phyloP scores from a whole-genome alignment of 108 stramenopile genomes.

The Aurantiochytrium sp. region DNA sequence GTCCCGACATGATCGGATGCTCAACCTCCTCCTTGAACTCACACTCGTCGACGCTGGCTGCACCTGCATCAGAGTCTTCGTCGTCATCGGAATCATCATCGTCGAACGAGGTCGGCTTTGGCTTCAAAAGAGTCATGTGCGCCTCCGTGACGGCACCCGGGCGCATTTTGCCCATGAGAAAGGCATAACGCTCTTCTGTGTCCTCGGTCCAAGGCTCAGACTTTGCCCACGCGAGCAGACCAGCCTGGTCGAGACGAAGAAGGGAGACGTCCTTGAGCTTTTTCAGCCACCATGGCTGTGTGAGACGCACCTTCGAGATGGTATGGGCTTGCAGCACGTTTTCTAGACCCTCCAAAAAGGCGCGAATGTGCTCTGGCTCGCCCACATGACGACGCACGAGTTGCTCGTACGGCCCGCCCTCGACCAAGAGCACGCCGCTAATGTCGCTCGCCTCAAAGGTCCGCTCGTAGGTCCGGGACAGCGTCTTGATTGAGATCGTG shows the following conservation, averaged over 20 bases:
- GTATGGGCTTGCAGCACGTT: neutral
- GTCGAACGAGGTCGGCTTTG: neutral
- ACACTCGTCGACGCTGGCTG: neutral
- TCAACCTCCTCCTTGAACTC: neutral
- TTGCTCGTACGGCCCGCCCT: neutral
- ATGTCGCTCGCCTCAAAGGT: neutral
- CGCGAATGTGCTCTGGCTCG: neutral
- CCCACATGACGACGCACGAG: neutral
- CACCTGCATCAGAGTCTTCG: neutral
- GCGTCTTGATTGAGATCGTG: neutral
- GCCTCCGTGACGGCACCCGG: neutral
- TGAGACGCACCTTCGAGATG: neutral
- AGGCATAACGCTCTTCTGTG: neutral
- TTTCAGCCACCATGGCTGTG: neutral
- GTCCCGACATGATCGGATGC: neutral
- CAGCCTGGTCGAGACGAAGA: neutral
- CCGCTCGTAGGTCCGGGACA: neutral
- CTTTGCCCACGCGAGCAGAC: neutral
- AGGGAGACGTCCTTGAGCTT: neutral
- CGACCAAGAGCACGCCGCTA: neutral
- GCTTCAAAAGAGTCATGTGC: neutral
- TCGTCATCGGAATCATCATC: neutral
- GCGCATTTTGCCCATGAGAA: constrained; percentile 12
- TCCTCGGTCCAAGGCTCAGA: constrained; percentile 10
- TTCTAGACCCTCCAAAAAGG: neutral